Conservation (phyloP, 73 alveolate genomes). For the Tetrahymena borealis region DNA sequence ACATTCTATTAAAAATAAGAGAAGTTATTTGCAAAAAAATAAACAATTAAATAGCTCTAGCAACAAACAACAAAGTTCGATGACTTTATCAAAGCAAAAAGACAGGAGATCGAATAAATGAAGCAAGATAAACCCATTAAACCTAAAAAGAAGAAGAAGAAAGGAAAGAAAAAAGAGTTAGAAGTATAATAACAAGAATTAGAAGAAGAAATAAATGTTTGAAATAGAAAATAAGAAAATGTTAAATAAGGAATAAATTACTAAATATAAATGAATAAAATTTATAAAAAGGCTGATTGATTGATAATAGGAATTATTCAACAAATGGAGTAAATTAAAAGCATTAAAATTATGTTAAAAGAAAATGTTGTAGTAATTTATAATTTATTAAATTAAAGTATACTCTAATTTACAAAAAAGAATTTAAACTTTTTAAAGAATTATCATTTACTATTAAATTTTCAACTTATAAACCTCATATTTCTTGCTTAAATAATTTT, state of each 20-base stretch:
- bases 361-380: no score
- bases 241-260: no score
- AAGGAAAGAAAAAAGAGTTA: background rate
- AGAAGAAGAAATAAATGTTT: background rate
- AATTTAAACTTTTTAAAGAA: no score
- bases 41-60: background rate
- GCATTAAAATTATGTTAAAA: no score
- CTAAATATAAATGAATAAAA: background rate
- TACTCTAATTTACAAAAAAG: no score
- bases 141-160: background rate
- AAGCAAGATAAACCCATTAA: background rate
- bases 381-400: no score
- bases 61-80: background rate
- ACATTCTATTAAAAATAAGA: background rate
- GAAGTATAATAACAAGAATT: background rate
- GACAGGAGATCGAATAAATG: background rate
- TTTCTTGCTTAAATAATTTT: no score
- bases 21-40: background rate
- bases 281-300: no score
- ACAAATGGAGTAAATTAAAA: no score
- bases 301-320: no score
- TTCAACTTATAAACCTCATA: no score
- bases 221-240: background rate
- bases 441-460: no score
- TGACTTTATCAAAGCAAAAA: background rate